Conservation (phyloP, 805 yeast genomes). For the Wickerhamomyces strasburgensis region DNA sequence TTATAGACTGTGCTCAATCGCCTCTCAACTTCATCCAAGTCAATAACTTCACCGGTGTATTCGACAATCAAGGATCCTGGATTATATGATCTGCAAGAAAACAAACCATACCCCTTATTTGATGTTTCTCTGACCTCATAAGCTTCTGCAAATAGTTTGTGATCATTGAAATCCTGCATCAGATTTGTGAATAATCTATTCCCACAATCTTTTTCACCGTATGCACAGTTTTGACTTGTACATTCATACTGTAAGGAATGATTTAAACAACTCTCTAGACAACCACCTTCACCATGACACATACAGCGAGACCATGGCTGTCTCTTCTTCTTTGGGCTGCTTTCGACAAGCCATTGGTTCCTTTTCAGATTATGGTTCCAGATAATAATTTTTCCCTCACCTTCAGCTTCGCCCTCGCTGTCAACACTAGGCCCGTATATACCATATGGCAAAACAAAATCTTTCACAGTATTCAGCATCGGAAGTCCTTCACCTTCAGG, state of each 20-base stretch:
- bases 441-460: conserved; percentile 30
- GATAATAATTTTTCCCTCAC: conserved; percentile 19
- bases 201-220: conserved; percentile 30
- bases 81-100: conserved; percentile 32
- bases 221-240: conserved; percentile 27
- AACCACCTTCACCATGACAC: conserved; percentile 18
- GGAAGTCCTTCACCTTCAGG: conserved; percentile 21
- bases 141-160: conserved; percentile 22
- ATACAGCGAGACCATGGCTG: conserved; percentile 13
- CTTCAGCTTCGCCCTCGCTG: too few relatives aligned
- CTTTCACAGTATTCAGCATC: conserved; percentile 7
- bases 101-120: conserved; percentile 38
- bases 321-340: background rate
- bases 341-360: conserved; percentile 14
- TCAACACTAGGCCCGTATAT: conserved; percentile 29
- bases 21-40: conserved; percentile 32
- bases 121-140: conserved; percentile 33
- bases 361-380: conserved; percentile 27
- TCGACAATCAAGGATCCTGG: conserved; percentile 40
- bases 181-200: conserved; percentile 32
- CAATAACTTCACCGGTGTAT: conserved; percentile 46
- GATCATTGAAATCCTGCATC: conserved; percentile 11
- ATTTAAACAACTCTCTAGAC: conserved; percentile 33
- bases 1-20: conserved; percentile 32
- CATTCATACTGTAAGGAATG: conserved; percentile 31